These are phyloP conservation scores for Aspergillus leporis DNA, from an alignment of 495 filamentous ascomycete genomes.

Conservation along the genomic window DNA sequence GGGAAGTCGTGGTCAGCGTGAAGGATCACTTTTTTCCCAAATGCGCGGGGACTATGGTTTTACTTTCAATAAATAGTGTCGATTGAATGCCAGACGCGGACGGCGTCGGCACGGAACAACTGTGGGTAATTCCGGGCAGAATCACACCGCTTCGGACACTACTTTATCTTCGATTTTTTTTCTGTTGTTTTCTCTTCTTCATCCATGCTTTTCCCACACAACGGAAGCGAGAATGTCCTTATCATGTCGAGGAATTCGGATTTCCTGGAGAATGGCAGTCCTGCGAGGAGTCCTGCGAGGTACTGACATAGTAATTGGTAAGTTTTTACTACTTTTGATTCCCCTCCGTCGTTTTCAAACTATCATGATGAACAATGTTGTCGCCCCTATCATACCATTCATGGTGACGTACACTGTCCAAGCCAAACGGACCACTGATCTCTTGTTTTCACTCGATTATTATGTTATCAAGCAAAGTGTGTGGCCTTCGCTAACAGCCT, in stretches of 20 bases:
- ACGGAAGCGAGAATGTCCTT: constrained; percentile 9
- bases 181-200: constrained; percentile 24
- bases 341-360: constrained; percentile 13
- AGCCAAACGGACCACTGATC: constrained; percentile 89
- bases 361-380: constrained; percentile 81
- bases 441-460: constrained; percentile 17
- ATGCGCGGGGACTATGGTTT: constrained; percentile 14
- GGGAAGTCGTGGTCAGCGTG: not conserved
- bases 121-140: constrained; percentile 22
- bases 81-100: constrained; percentile 10
- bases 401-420: constrained; percentile 90
- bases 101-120: constrained; percentile 29
- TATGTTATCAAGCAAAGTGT: constrained; percentile 16
- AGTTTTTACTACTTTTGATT: constrained; percentile 21
- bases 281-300: not conserved
- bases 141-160: constrained; percentile 30
- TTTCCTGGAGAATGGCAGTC: not conserved
- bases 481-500: constrained; percentile 31
- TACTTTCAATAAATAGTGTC: constrained; percentile 13
- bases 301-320: constrained; percentile 41
- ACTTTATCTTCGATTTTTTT: constrained; percentile 31
- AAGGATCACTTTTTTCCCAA: constrained; percentile 7
- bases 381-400: constrained; percentile 89
- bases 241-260: constrained; percentile 7
- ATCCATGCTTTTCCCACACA: constrained; percentile 22